These are phyloP conservation scores for Candida incommunis DNA, from an alignment of 805 yeast species.

Conservation along the genomic window DNA sequence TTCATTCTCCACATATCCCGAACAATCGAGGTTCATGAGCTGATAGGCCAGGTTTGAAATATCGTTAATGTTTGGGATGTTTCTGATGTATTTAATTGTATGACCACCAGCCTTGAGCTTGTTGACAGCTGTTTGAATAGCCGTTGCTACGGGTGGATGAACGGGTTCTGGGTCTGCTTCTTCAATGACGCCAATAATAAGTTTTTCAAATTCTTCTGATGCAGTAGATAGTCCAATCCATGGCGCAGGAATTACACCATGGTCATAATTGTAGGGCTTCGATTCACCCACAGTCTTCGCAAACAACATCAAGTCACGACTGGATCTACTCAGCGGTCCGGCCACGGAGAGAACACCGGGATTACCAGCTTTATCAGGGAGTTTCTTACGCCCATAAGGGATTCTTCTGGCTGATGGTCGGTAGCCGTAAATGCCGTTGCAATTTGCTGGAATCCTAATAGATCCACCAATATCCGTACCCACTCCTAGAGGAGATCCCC, in stretches of 20 bases:
- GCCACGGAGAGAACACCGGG: background rate
- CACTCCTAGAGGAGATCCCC: constrained; percentile 36
- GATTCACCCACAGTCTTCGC: background rate
- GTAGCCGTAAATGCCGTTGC: constrained; percentile 34
- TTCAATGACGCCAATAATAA: background rate
- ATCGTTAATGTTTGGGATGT: background rate
- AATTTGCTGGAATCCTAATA: constrained; percentile 35
- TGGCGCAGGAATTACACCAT: background rate
- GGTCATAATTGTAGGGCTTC: background rate
- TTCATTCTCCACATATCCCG: background rate
- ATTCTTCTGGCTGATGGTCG: constrained; percentile 30
- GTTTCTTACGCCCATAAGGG: background rate
- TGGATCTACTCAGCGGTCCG: background rate
- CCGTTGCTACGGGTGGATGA: background rate
- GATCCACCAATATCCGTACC: constrained; percentile 45
- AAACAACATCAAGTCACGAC: background rate
- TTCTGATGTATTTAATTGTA: background rate
- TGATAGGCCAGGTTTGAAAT: background rate
- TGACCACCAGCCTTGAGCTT: background rate
- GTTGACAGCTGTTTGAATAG: background rate
- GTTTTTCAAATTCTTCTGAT: background rate
- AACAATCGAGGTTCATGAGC: background rate
- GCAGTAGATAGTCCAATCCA: background rate
- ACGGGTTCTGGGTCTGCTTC: background rate
- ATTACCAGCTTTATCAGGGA: background rate